Conservation (phyloP, 306 rosid species). For the Hippophae tibetana region DNA sequence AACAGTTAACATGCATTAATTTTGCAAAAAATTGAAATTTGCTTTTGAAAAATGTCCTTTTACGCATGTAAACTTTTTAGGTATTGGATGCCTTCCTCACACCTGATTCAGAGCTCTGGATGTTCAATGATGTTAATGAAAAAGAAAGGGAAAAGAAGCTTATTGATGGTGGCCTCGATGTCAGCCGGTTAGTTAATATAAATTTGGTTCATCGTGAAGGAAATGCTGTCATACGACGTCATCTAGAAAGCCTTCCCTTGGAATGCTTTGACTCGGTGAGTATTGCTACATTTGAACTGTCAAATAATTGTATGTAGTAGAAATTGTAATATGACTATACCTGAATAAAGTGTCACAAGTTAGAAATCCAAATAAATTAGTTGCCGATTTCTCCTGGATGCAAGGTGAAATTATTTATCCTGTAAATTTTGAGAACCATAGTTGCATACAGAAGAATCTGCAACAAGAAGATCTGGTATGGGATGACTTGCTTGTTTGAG, state of each 20-base stretch:
- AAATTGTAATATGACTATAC: neutral
- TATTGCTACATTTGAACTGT: conserved; percentile 15
- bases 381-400: too few relatives aligned
- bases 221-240: conserved; percentile 86
- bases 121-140: conserved; percentile 88
- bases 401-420: too few relatives aligned
- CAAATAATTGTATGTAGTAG: neutral
- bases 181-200: conserved; percentile 60
- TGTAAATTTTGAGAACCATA: too few relatives aligned
- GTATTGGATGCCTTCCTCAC: conserved; percentile 88
- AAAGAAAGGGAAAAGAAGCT: conserved; percentile 78
- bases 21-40: too few relatives aligned
- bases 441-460: too few relatives aligned
- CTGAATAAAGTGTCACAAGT: neutral
- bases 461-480: neutral
- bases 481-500: conserved; percentile 1
- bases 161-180: conserved; percentile 79
- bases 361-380: too few relatives aligned
- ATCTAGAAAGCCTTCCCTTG: conserved; percentile 86
- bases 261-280: conserved; percentile 87
- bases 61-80: conserved; percentile 18
- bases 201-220: conserved; percentile 78
- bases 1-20: neutral
- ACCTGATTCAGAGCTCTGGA: conserved; percentile 81
- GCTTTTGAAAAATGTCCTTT: conserved; percentile 4